Evolutionary conservation across 2,329 filamentous ascomycete genomes (phyloP), one percentile per base, ranked within the genome.

Genomic region (Chalaropsis thielavioides): DNA sequence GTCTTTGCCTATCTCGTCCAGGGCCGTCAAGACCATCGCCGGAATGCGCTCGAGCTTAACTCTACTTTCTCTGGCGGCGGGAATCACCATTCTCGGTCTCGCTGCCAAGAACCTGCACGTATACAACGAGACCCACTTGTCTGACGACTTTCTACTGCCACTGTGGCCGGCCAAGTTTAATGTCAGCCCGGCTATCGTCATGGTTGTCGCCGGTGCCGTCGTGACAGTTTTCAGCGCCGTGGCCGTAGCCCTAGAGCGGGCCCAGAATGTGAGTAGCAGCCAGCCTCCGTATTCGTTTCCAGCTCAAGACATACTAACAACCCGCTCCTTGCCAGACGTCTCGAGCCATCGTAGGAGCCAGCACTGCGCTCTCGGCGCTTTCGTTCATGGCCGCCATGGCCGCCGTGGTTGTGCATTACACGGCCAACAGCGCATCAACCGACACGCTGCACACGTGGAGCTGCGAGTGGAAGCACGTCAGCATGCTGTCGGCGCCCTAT

Each of bases 91-190:
- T 62, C 73, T 86, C 7, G 82, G 79, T 31, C 76, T 83, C 11
- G 77, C 82, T 2, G 80, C 76, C 68, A 77, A 85, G 70, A 76
- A 80, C 5, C 73, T 85, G 51, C 72, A 76, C 38, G 79, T 82
- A 44, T 86, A 84, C 73, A 76, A 82, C 68, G 73, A 74, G 35
- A 86, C 83, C 1, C 76, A 79, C 65, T 71, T 81, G 17, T 70
- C 79, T 0, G 71, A 71, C 19, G 76, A 78, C 58, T 81, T 76
- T 69, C 69, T 79, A 24, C 76, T 85, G 19, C 76, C 82, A 0
- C 70, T 86, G 61, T 86, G 83, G 83, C 83, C 83, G 0, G 72
- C 75, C 15, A 73, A 79, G 38, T 82, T 86, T 70, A 79, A 85
- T 70, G 71, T 83, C 41, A 76, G 80, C 60, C 83, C 83, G 1